Evolutionary conservation across 2,329 filamentous ascomycete genomes (phyloP).

Genomic region (Colletotrichum tofieldiae): DNA sequence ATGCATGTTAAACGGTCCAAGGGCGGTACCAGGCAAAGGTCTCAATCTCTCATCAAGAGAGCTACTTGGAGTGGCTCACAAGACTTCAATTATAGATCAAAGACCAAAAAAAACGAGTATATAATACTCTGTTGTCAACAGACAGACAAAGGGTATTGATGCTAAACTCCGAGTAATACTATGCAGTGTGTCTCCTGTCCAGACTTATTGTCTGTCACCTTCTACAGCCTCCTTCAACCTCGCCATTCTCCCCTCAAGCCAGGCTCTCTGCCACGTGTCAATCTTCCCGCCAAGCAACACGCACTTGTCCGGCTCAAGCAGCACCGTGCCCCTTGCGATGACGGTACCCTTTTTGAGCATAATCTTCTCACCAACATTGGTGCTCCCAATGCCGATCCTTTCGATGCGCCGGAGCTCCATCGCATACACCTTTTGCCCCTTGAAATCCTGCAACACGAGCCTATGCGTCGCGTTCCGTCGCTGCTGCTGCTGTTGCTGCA

Average conservation of each 20-base stretch:
- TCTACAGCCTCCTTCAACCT: constrained; percentile 75
- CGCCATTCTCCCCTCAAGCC: constrained; percentile 80
- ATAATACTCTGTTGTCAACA: background rate
- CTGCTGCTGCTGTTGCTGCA: constrained; percentile 42
- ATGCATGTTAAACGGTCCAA: background rate
- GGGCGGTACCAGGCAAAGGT: background rate
- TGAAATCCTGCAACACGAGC: constrained; percentile 85
- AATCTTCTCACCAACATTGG: constrained; percentile 85
- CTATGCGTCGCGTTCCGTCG: constrained; percentile 78
- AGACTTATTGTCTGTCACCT: constrained; percentile 45
- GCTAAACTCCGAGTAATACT: constrained; percentile 30
- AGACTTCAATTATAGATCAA: background rate
- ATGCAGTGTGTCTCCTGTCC: background rate
- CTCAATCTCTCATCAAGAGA: background rate
- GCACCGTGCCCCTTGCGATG: constrained; percentile 82
- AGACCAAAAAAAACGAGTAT: background rate
- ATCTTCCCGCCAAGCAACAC: constrained; percentile 90
- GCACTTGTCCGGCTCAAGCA: constrained; percentile 80
- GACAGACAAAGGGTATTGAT: constrained; percentile 28
- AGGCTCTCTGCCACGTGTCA: constrained; percentile 83
- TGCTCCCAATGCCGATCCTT: constrained; percentile 75
- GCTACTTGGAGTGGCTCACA: background rate
- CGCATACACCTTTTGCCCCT: constrained; percentile 77
- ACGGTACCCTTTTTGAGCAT: constrained; percentile 76
- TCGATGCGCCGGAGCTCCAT: constrained; percentile 80